A percentile compares a stretch with the other conserved stretches of the same genome.
Evolutionary conservation across 257 asterid genomes (phyloP).

Genomic region (Marsdenia floribunda): DNA sequence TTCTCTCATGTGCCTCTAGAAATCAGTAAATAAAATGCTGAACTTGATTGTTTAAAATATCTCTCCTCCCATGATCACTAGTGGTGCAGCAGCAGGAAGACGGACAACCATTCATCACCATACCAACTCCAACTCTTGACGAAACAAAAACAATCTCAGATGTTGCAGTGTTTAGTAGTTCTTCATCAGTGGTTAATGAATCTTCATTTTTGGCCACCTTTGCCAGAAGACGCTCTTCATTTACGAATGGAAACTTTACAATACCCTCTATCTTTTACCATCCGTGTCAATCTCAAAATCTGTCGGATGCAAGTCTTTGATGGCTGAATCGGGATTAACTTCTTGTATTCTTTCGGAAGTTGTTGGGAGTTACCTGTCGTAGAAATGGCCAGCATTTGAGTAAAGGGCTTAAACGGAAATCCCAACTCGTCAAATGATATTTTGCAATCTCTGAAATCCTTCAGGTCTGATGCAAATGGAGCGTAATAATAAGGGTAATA

Average conservation of each 20-base stretch:
- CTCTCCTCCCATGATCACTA: too few species aligned
- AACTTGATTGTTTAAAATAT: too few species aligned
- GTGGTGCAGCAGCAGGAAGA: too few species aligned
- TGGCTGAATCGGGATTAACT: conserved; percentile 82
- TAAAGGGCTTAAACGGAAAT: conserved; percentile 86
- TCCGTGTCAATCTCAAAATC: conserved; percentile 57
- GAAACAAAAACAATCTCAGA: too few species aligned
- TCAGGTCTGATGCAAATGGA: conserved; percentile 68
- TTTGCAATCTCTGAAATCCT: conserved; percentile 39
- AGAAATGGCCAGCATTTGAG: conserved; percentile 81
- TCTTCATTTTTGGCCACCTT: conserved; percentile 49
- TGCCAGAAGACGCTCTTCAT: conserved; percentile 49
- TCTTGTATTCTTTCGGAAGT: conserved; percentile 72
- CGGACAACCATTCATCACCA: too few species aligned
- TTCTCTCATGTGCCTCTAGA: too few species aligned
- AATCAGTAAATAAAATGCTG: too few species aligned
- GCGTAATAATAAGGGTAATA: conserved; percentile 65
- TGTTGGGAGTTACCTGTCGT: conserved; percentile 94
- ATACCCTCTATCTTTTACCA: conserved; percentile 55
- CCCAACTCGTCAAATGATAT: conserved; percentile 70
- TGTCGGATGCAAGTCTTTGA: conserved; percentile 38
- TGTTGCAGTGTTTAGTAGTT: too few species aligned
- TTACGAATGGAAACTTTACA: conserved; percentile 53
- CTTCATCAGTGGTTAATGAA: conserved; percentile 71
- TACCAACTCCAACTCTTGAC: too few species aligned